phyloP scores from a whole-genome alignment of 495 filamentous ascomycete species.

The Cenococcum geophilum region DNA sequence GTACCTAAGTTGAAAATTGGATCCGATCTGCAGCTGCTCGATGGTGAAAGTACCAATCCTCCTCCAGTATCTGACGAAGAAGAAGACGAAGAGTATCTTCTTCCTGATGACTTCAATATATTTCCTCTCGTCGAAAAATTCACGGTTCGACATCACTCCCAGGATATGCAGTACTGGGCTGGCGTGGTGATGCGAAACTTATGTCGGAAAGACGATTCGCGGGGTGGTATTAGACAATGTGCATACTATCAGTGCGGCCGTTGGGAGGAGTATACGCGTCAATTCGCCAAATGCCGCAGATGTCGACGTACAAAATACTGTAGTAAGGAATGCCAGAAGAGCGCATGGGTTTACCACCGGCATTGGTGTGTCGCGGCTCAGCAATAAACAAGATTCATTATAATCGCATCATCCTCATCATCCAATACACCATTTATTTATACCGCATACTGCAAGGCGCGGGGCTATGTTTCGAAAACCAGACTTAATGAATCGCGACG shows the following conservation, averaged over 20 bases:
- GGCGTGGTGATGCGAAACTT: constrained; percentile 98
- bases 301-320: constrained; percentile 98
- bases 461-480: constrained; percentile 21
- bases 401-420: constrained; percentile 18
- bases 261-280: constrained; percentile 92
- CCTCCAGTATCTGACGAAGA: constrained; percentile 48
- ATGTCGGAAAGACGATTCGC: constrained; percentile 92
- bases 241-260: constrained; percentile 96
- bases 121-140: constrained; percentile 98
- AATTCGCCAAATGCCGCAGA: constrained; percentile 95
- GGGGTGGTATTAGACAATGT: constrained; percentile 91
- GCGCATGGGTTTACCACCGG: constrained; percentile 93
- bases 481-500: constrained; percentile 28
- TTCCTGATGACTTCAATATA: constrained; percentile 93
- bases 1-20: constrained; percentile 90
- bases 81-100: constrained; percentile 80
- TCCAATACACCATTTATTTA: constrained; percentile 19
- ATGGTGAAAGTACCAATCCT: constrained; percentile 51
- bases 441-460: constrained; percentile 32
- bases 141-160: constrained; percentile 86
- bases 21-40: constrained; percentile 70
- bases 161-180: constrained; percentile 99
- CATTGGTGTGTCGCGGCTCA: constrained; percentile 91
- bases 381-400: constrained; percentile 16
- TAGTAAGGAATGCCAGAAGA: constrained; percentile 99